Evolutionary conservation across 768 basidiomycete genomes (phyloP).

Genomic region (Agrocybe chaxingu): DNA sequence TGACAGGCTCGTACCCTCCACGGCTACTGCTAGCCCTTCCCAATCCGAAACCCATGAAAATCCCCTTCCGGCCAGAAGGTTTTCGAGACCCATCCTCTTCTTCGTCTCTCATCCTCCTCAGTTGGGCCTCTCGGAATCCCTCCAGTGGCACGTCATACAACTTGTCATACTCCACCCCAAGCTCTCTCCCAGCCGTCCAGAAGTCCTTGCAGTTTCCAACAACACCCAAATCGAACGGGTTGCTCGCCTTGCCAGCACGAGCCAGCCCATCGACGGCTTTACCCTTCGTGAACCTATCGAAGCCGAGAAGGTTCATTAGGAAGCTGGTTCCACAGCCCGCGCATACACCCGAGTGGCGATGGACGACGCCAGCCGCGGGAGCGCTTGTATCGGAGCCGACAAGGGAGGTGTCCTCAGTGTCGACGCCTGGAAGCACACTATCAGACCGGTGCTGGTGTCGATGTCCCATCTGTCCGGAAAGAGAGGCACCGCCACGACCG

Average conservation of each 20-base stretch:
- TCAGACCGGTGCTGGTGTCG: slow-evolving; percentile 41
- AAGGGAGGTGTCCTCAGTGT: slow-evolving; percentile 42
- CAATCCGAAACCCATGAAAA: slow-evolving; percentile 56
- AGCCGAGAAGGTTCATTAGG: slow-evolving; percentile 86
- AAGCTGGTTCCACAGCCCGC: slow-evolving; percentile 56
- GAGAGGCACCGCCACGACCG: slow-evolving; percentile 70
- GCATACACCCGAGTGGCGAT: slow-evolving; percentile 43
- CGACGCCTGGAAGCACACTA: slow-evolving; percentile 39
- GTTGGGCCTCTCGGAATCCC: slow-evolving; percentile 77
- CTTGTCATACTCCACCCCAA: slow-evolving; percentile 88
- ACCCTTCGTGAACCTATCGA: slow-evolving; percentile 93
- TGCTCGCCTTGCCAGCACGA: slow-evolving; percentile 69
- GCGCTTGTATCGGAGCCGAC: slow-evolving; percentile 22
- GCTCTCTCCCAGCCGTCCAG: slow-evolving; percentile 81
- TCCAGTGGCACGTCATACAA: slow-evolving; percentile 88
- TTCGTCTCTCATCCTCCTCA: slow-evolving; percentile 54
- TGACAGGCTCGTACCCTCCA: slow-evolving; percentile 65
- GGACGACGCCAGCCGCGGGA: slow-evolving; percentile 35
- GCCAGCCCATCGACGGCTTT: slow-evolving; percentile 85
- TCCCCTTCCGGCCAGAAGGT: slow-evolving; percentile 38
- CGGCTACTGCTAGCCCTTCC: slow-evolving; percentile 47
- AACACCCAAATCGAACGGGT: slow-evolving; percentile 89
- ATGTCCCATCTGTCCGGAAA: slow-evolving; percentile 77
- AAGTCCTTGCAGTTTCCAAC: slow-evolving; percentile 87
- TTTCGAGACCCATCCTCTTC: slow-evolving; percentile 44